A percentile compares a stretch with the other conserved stretches of the same genome.
These are phyloP conservation scores for Parietichytrium sp. DNA, from an alignment of 108 stramenopile species.

Conservation along the genomic window DNA sequence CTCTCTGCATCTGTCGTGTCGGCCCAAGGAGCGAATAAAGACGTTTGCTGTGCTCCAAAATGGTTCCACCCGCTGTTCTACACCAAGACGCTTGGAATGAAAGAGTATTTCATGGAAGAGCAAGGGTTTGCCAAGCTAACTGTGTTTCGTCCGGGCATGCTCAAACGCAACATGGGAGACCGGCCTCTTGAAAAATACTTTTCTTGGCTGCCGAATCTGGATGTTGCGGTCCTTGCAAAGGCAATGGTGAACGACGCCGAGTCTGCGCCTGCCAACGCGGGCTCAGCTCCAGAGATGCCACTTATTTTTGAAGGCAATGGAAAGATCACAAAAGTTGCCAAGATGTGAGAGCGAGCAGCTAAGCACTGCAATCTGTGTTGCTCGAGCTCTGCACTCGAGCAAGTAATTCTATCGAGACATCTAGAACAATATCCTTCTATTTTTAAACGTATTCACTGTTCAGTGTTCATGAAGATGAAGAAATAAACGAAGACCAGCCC, in stretches of 20 bases:
- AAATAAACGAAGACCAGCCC: no score
- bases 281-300: neutral
- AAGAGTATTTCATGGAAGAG: neutral
- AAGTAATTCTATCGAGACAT: no score
- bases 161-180: neutral
- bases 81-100: neutral
- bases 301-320: constrained; percentile 14
- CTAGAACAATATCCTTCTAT: no score
- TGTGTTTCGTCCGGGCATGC: neutral
- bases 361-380: no score
- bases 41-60: neutral
- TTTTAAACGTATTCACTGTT: no score
- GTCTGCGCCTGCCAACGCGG: neutral
- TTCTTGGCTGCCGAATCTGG: neutral
- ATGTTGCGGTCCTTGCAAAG: neutral
- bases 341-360: no score
- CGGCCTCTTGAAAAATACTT: neutral
- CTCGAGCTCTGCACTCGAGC: no score
- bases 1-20: constrained; percentile 19
- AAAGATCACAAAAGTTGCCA: neutral
- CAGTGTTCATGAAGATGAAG: no score
- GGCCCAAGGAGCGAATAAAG: neutral
- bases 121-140: neutral
- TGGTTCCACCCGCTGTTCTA: constrained; percentile 38
- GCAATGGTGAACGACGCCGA: constrained; percentile 34